A percentile compares a stretch with the other conserved stretches of the same genome.
Conservation (phyloP, 148 eudicot genomes). For the Gaultheria prostrata region DNA sequence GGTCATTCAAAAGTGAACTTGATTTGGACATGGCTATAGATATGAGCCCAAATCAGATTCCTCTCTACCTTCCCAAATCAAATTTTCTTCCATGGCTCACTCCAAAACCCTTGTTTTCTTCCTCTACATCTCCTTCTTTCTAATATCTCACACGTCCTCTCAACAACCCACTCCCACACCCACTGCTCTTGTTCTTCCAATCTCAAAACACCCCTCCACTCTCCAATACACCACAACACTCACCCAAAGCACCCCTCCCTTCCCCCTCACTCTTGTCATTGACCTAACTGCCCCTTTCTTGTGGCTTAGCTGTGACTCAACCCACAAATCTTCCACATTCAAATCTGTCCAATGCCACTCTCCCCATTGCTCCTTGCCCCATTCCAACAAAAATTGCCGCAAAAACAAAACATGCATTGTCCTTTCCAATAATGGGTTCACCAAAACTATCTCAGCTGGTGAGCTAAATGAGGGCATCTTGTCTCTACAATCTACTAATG, state of each 20-base stretch:
- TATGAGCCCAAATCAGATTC: neutral
- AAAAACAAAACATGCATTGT: slow-evolving; percentile 13
- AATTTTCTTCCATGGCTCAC: slow-evolving; percentile 14
- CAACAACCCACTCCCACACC: neutral
- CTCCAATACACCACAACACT: slow-evolving; percentile 16
- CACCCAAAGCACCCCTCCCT: slow-evolving; percentile 16
- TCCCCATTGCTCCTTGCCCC: slow-evolving; percentile 13
- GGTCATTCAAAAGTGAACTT: too few species aligned
- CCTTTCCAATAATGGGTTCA: slow-evolving; percentile 18
- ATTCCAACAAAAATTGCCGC: neutral
- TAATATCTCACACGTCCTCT: slow-evolving; percentile 5
- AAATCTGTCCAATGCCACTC: slow-evolving; percentile 4
- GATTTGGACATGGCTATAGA: too few species aligned
- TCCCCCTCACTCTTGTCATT: slow-evolving; percentile 11
- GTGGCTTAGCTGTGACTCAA: slow-evolving; percentile 14
- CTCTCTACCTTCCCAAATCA: neutral
- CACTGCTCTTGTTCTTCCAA: slow-evolving; percentile 17
- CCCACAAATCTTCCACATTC: slow-evolving; percentile 16
- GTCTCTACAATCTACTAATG: slow-evolving; percentile 12
- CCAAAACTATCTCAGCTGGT: slow-evolving; percentile 6
- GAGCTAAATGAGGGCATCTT: slow-evolving; percentile 5
- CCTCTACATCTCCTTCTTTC: neutral
- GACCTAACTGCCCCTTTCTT: slow-evolving; percentile 18
- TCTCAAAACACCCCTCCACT: slow-evolving; percentile 13
- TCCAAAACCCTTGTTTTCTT: neutral